Evolutionary conservation across 1,139 yeast genomes (phyloP), one percentile per base, ranked within the genome.

Genomic region (Debaryomyces udenii): DNA sequence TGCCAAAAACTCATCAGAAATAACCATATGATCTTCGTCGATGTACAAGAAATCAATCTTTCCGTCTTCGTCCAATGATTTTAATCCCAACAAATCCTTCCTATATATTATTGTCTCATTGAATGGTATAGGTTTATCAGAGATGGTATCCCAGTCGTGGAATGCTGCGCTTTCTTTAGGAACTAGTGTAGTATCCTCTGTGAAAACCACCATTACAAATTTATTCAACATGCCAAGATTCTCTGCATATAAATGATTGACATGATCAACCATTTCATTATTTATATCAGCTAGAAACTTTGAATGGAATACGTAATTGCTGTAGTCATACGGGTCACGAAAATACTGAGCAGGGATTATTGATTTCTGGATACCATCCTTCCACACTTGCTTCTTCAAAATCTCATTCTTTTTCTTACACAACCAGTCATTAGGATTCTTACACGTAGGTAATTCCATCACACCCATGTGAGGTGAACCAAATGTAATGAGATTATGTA

Each of bases 391-490:
- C 27, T 61, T 62, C 56, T 76, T 82, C 46, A 87, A 61, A 2
- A 81, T 39, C 22, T 59, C 68, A 55, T 85, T 85, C 41, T 82
- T 68, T 35, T 68, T 64, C 42, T 73, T 65, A 54, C 96, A 87
- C 1, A 83, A 42, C 80, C 86, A 81, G 52, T 83, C 86, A 4
- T 56, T 54, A 3, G 70, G 62, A 2, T 69, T 59, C 2, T 59
- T 60, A 57, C 95, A 86, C 5, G 71, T 59, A 0, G 91, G 91
- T 35, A 87, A 65, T 47, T 86, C 93, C 50, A 74, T 70, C 6
- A 86, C 80, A 3, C 95, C 96, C 64, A 82, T 76, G 53, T 87
- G 95, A 0, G 95, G 96, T 1, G 90, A 81, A 0, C 96, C 96
- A 63, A 84, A 86, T 0, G 95, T 83, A 11, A 86, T 67, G 37